A percentile compares a stretch with the other conserved stretches of the same genome.
Evolutionary conservation across 148 eudicot species (phyloP).

Genomic region (Cornus kousa): DNA sequence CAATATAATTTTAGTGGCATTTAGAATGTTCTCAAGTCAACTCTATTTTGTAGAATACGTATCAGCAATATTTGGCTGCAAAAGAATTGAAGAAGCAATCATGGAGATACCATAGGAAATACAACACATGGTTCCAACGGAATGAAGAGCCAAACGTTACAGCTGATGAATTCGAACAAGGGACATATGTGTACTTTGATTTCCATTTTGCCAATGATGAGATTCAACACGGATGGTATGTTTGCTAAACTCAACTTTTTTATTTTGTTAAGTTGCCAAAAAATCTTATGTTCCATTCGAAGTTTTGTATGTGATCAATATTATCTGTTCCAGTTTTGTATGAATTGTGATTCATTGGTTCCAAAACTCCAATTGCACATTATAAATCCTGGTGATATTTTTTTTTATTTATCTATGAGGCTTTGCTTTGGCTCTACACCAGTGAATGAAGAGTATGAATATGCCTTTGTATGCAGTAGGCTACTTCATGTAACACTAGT

Average conservation of each 20-base stretch:
- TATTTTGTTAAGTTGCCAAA: neutral
- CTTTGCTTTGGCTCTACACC: too few species aligned
- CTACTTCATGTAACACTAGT: too few species aligned
- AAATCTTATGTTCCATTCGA: neutral
- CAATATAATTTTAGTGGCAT: neutral
- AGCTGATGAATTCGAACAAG: constrained; percentile 95
- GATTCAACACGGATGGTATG: constrained; percentile 91
- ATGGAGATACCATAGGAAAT: constrained; percentile 94
- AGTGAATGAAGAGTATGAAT: too few species aligned
- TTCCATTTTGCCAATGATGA: constrained; percentile 74
- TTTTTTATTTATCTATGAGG: too few species aligned
- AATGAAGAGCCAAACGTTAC: constrained; percentile 96
- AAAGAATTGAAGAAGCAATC: constrained; percentile 95
- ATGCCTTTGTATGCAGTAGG: too few species aligned
- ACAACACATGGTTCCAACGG: constrained; percentile 95
- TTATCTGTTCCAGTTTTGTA: too few species aligned
- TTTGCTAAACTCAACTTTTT: constrained; percentile 8
- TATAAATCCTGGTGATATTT: too few species aligned
- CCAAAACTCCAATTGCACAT: too few species aligned
- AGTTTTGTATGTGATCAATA: too few species aligned
- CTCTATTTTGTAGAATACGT: constrained; percentile 68
- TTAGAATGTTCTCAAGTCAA: constrained; percentile 11
- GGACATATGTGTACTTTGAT: constrained; percentile 95
- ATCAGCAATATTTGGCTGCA: constrained; percentile 98
- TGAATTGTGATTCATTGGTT: too few species aligned